Evolutionary conservation across 768 basidiomycete species (phyloP).

Genomic region (Mycena albidolilacea): DNA sequence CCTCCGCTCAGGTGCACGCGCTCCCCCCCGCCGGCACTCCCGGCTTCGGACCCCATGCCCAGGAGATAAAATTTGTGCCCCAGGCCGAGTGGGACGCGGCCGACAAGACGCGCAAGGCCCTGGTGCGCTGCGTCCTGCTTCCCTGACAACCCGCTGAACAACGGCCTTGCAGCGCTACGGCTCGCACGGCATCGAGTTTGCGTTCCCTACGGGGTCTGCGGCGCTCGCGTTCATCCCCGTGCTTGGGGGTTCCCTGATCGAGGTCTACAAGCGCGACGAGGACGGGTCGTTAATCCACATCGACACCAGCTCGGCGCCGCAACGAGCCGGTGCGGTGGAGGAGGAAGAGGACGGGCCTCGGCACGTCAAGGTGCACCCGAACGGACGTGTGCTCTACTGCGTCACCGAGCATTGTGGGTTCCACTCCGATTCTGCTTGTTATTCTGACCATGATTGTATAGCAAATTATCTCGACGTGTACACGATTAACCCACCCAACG

Average conservation of each 20-base stretch:
- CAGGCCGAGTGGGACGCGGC: slow-evolving; percentile 57
- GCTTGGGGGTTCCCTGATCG: slow-evolving; percentile 63
- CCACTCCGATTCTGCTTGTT: background rate
- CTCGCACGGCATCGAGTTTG: slow-evolving; percentile 67
- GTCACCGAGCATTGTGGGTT: slow-evolving; percentile 67
- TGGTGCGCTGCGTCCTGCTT: slow-evolving; percentile 49
- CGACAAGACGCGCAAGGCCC: slow-evolving; percentile 65
- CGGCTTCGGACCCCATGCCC: slow-evolving; percentile 59
- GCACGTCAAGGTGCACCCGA: slow-evolving; percentile 68
- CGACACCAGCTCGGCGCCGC: slow-evolving; percentile 56
- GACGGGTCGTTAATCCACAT: slow-evolving; percentile 56
- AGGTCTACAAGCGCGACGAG: slow-evolving; percentile 56
- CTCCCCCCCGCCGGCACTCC: slow-evolving; percentile 51
- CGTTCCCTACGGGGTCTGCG: slow-evolving; percentile 41
- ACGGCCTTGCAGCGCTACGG: slow-evolving; percentile 58
- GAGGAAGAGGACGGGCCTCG: slow-evolving; percentile 62
- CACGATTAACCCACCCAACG: slow-evolving; percentile 45
- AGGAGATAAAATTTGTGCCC: slow-evolving; percentile 64
- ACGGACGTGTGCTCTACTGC: slow-evolving; percentile 65
- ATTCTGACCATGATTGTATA: slow-evolving; percentile 35
- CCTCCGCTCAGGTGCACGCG: slow-evolving; percentile 63
- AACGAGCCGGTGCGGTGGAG: slow-evolving; percentile 43
- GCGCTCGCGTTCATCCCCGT: slow-evolving; percentile 64
- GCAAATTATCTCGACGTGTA: slow-evolving; percentile 65
- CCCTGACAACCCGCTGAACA: background rate